phyloP scores from a whole-genome alignment of 2,329 filamentous ascomycete genomes.

The Penicillium verrucosum region DNA sequence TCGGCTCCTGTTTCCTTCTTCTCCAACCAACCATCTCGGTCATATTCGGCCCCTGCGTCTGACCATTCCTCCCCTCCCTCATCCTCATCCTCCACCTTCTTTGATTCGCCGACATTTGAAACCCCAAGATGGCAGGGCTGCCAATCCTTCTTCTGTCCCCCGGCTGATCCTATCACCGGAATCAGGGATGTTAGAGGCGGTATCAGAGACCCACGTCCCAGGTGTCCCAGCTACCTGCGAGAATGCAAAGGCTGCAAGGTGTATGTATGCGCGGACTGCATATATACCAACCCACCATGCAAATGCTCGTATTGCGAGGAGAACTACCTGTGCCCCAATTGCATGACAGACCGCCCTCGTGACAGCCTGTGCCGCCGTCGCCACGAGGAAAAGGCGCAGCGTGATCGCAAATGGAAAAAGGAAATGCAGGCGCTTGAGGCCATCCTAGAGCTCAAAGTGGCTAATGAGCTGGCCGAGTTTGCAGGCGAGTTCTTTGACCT shows the following conservation, averaged over 20 bases:
- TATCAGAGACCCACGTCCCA: slow-evolving; percentile 45
- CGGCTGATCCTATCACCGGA: slow-evolving; percentile 2
- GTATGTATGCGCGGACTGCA: slow-evolving; percentile 47
- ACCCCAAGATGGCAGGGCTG: slow-evolving; percentile 46
- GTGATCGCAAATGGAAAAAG: slow-evolving; percentile 41
- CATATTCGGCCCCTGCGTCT: slow-evolving; percentile 40
- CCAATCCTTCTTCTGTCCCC: slow-evolving; percentile 48
- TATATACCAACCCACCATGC: slow-evolving; percentile 41
- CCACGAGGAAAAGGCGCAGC: slow-evolving; percentile 38
- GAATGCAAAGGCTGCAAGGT: slow-evolving; percentile 48
- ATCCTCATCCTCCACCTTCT: slow-evolving; percentile 39
- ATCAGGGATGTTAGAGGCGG: slow-evolving; percentile 22
- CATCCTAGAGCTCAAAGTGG: slow-evolving; percentile 41
- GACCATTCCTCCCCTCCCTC: slow-evolving; percentile 41
- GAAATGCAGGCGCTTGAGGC: slow-evolving; percentile 41
- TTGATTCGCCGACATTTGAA: slow-evolving; percentile 35
- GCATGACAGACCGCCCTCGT: slow-evolving; percentile 37
- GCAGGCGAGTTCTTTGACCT: slow-evolving; percentile 41
- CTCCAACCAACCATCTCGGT: slow-evolving; percentile 33
- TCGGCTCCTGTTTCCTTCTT: slow-evolving; percentile 18
- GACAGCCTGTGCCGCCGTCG: slow-evolving; percentile 41
- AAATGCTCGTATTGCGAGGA: slow-evolving; percentile 44
- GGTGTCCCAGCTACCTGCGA: slow-evolving; percentile 43
- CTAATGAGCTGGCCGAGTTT: slow-evolving; percentile 42
- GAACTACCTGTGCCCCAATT: slow-evolving; percentile 47